Conservation (phyloP, 805 yeast species). For the Myxozyma kluyveri region DNA sequence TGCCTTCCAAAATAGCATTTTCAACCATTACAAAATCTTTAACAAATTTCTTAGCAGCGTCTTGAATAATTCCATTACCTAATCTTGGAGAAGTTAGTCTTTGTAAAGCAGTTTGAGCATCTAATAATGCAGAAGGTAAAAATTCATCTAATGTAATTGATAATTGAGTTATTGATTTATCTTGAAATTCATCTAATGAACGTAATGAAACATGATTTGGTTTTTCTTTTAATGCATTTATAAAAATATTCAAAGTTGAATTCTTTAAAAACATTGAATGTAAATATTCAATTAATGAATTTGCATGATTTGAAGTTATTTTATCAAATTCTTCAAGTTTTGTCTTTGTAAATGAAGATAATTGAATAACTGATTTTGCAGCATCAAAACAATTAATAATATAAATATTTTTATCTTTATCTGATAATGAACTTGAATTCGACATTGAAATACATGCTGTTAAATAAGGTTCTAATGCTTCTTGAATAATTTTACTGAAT, state of each 20-base stretch:
- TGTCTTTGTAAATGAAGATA: slow-evolving; percentile 23
- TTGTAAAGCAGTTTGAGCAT: slow-evolving; percentile 34
- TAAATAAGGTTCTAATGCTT: slow-evolving; percentile 37
- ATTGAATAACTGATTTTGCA: slow-evolving; percentile 28
- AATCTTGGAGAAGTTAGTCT: slow-evolving; percentile 39
- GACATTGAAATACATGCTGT: slow-evolving; percentile 36
- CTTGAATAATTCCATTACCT: slow-evolving; percentile 35
- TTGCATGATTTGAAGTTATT: not conserved
- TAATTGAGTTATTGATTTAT: slow-evolving; percentile 21
- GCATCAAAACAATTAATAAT: slow-evolving; percentile 41
- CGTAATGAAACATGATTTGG: slow-evolving; percentile 9
- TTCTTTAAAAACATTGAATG: slow-evolving; percentile 20
- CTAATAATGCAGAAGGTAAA: slow-evolving; percentile 39
- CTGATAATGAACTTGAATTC: slow-evolving; percentile 22
- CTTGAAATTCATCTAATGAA: slow-evolving; percentile 6
- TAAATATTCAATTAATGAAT: slow-evolving; percentile 4
- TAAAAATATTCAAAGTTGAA: slow-evolving; percentile 10
- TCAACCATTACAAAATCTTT: slow-evolving; percentile 36
- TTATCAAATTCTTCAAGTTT: slow-evolving; percentile 16
- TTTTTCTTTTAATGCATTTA: slow-evolving; percentile 12
- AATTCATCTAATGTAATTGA: slow-evolving; percentile 37
- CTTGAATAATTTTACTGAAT: slow-evolving; percentile 34
- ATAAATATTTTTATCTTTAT: slow-evolving; percentile 38
- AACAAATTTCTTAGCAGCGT: slow-evolving; percentile 38
- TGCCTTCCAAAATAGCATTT: slow-evolving; percentile 33